Conservation (phyloP, 2,329 filamentous ascomycete species). For the Raffaelea ambrosiae region DNA sequence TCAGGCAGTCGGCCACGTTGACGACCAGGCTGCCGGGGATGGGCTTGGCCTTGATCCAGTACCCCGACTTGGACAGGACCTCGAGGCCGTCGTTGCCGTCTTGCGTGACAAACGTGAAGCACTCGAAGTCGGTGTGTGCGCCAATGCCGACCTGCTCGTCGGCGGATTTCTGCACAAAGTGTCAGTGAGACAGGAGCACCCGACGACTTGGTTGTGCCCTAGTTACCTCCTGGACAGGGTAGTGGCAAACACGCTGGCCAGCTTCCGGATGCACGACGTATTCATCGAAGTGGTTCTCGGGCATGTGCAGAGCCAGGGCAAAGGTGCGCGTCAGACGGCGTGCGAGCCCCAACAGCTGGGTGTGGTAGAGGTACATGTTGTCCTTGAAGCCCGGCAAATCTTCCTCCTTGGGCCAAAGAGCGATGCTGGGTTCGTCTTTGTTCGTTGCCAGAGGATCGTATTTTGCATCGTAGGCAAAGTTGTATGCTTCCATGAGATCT, state of each 20-base stretch:
- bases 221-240: slow-evolving; percentile 7
- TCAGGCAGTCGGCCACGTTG: slow-evolving; percentile 13
- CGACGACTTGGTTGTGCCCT: too few relatives aligned
- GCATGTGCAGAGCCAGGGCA: slow-evolving; percentile 7
- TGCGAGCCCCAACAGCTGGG: slow-evolving; percentile 4
- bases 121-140: slow-evolving; percentile 10
- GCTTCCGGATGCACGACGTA: slow-evolving; percentile 6
- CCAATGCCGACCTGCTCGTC: slow-evolving; percentile 12
- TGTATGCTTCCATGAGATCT: slow-evolving; percentile 25
- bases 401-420: slow-evolving; percentile 19
- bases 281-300: slow-evolving; percentile 10
- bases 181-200: too few relatives aligned
- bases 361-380: slow-evolving; percentile 5
- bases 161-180: neutral
- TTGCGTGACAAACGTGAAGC: slow-evolving; percentile 12
- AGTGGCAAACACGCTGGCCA: slow-evolving; percentile 9
- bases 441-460: slow-evolving; percentile 19
- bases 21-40: slow-evolving; percentile 10
- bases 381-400: neutral
- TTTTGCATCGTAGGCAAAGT: slow-evolving; percentile 23
- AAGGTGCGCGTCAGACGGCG: slow-evolving; percentile 9
- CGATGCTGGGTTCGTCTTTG: slow-evolving; percentile 15
- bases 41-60: slow-evolving; percentile 7
- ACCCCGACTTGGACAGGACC: slow-evolving; percentile 9
- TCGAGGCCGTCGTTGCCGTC: slow-evolving; percentile 8